These are phyloP conservation scores for Salix udensis DNA, from an alignment of 345 rosid genomes.

Conservation along the genomic window DNA sequence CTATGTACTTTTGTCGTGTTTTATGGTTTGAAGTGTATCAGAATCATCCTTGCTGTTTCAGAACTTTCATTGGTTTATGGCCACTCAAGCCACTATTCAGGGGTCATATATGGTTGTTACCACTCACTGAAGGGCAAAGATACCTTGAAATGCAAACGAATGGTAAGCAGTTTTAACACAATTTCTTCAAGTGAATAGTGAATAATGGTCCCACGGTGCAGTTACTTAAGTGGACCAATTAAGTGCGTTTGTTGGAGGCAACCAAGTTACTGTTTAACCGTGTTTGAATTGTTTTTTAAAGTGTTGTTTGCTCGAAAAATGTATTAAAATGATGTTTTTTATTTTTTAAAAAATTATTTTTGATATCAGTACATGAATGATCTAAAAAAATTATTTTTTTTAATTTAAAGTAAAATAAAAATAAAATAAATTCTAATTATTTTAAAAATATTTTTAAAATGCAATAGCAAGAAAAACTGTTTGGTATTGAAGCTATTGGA, in stretches of 20 bases:
- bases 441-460: no score
- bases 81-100: conserved; percentile 24
- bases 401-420: no score
- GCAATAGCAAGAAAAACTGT: no score
- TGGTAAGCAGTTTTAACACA: neutral
- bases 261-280: neutral
- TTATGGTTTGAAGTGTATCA: conserved; percentile 4
- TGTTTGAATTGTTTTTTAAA: no score
- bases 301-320: no score
- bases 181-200: conserved; percentile 2
- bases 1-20: conserved; percentile 19
- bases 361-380: fast-evolving
- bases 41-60: conserved; percentile 21
- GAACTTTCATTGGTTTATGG: conserved; percentile 16
- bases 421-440: no score
- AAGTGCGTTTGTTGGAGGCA: conserved; percentile 5
- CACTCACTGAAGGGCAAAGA: conserved; percentile 9
- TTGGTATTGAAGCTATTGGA: neutral
- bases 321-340: no score
- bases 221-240: neutral
- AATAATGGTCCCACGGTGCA: conserved; percentile 14
- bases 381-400: no score
- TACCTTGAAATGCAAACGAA: conserved; percentile 5
- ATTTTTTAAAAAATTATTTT: no score
- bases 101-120: conserved; percentile 14